Base-by-base conservation (phyloP, 305 asterid genomes). In the Fraxinus sp. region DNA sequence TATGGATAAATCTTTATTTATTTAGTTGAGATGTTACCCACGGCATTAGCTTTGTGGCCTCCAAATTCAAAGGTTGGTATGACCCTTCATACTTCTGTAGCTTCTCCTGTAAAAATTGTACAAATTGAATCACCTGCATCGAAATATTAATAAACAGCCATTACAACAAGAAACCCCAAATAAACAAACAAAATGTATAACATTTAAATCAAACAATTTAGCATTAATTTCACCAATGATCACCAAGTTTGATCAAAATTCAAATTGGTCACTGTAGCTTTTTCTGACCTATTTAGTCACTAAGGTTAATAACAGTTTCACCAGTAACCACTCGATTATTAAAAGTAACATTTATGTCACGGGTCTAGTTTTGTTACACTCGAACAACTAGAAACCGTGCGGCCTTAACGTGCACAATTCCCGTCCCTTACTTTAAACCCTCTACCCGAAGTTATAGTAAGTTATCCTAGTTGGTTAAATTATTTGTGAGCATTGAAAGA, bases 11-110 rank as follows among this genome's bases (percentile, higher is more conserved):
- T 13, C 35, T 66, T 18, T 64, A 64, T 64, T 64, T 64, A 64
- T 35, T 64, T 16, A 64, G 28, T 30, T 5, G 76, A 70, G 75
- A 71, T 66, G 77, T 80, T 86, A 89, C 92, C 92, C 92, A 89
- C 41, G 92, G 91, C 91, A 87, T 88, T 79, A 88, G 87, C 84
- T 89, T 89, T 70, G 91, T 89, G 24, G 91, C 87, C 83, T 89
- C 92, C 11, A 90, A 86, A 79, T 84, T 85, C 92, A 89, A 87
- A 32, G 81, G 36, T 79, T 88, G 92, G 79, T 80, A 86, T 0
- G 91, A 70, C 11, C 92, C 92, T 82, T 89, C 92, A 86, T 88
- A 76, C 79, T 88, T 89, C 32, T 89, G 90, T 81, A 86, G 86
- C 85, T 84, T 88, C 84, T 89, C 92, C 80, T 88, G 91, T 85